Evolutionary conservation across 495 filamentous ascomycete species (phyloP).

Genomic region (Tuber magnatum): DNA sequence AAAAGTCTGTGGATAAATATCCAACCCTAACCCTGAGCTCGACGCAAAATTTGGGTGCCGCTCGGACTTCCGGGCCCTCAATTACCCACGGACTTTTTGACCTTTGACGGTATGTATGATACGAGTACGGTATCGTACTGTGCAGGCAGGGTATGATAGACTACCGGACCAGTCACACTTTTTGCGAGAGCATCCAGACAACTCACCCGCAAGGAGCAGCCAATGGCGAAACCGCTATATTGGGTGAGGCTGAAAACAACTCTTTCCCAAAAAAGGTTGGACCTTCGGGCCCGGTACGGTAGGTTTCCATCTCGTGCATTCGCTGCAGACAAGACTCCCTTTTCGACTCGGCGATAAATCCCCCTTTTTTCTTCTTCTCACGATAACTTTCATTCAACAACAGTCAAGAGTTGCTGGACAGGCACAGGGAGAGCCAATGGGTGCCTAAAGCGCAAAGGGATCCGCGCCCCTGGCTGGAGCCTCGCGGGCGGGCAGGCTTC

Average conservation of each 20-base stretch:
- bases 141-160: no score
- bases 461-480: not conserved
- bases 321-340: not conserved
- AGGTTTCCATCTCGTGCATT: not conserved
- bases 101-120: no score
- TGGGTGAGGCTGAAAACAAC: not conserved
- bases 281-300: not conserved
- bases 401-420: not conserved
- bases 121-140: no score
- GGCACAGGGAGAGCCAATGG: not conserved
- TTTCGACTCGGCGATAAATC: not conserved
- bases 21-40: not conserved
- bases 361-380: not conserved
- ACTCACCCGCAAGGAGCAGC: not conserved
- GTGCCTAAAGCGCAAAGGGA: not conserved
- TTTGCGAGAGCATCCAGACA: not conserved
- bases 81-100: not conserved
- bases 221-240: not conserved
- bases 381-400: not conserved
- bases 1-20: not conserved
- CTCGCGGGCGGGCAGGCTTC: not conserved
- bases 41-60: not conserved
- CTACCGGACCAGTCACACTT: not conserved
- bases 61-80: not conserved
- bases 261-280: not conserved